Evolutionary conservation across 1,139 yeast species (phyloP).

Genomic region (Meyerozyma carpophila): DNA sequence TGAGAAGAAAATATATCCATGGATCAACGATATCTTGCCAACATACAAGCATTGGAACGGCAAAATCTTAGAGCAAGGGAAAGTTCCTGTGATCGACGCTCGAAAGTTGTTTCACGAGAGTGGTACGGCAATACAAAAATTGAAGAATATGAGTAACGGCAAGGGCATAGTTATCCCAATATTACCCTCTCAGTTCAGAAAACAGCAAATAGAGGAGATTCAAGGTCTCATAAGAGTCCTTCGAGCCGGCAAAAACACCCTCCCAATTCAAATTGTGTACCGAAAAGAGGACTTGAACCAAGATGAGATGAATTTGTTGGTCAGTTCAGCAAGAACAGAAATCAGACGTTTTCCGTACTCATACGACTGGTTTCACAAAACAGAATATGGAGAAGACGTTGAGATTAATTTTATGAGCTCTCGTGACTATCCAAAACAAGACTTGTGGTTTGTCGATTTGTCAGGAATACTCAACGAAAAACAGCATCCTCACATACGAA

Average conservation of each 20-base stretch:
- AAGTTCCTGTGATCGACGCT: conserved; percentile 10
- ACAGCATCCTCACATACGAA: conserved; percentile 12
- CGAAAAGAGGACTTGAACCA: conserved; percentile 10
- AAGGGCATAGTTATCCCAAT: conserved; percentile 33
- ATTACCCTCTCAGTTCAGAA: conserved; percentile 10
- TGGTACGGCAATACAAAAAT: conserved; percentile 12
- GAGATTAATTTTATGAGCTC: conserved; percentile 2
- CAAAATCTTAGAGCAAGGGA: conserved; percentile 5
- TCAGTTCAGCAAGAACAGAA: conserved; percentile 17
- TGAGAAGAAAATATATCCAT: conserved; percentile 11
- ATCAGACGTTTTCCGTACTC: conserved; percentile 6
- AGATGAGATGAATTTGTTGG: conserved; percentile 15
- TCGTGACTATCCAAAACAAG: conserved; percentile 19
- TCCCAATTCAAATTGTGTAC: conserved; percentile 27
- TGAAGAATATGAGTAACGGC: conserved; percentile 17
- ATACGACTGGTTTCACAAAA: conserved; percentile 6
- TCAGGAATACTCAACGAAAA: conserved; percentile 10
- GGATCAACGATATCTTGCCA: conserved; percentile 12
- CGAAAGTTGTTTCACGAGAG: background rate
- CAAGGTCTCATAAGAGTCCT: conserved; percentile 21
- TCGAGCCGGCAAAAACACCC: conserved; percentile 20
- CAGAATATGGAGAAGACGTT: background rate
- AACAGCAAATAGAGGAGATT: conserved; percentile 17
- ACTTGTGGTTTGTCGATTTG: conserved; percentile 25
- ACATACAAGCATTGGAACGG: conserved; percentile 15